These are phyloP conservation scores for Mycena maculata DNA, from an alignment of 768 basidiomycete species.

Conservation along the genomic window DNA sequence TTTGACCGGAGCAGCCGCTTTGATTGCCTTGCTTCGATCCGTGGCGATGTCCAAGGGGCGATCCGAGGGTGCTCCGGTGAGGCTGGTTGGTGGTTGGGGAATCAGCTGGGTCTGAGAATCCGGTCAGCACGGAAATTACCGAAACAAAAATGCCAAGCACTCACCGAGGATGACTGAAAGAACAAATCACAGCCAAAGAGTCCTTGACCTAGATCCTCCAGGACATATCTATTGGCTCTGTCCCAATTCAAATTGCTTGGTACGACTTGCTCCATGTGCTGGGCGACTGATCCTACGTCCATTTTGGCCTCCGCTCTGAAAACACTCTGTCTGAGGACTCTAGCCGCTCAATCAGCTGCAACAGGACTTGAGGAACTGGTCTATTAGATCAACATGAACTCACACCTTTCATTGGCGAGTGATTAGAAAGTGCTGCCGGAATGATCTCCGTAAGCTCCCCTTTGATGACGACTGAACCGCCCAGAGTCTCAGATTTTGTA, in stretches of 20 bases:
- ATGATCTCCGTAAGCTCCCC: too few species aligned
- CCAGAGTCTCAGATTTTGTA: too few species aligned
- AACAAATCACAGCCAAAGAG: not conserved
- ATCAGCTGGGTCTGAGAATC: not conserved
- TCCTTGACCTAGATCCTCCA: not conserved
- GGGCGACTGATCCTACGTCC: not conserved
- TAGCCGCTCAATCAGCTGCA: too few species aligned
- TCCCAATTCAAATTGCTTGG: not conserved
- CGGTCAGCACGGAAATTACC: too few species aligned
- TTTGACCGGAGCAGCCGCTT: too few species aligned
- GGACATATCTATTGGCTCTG: not conserved
- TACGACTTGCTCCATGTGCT: not conserved
- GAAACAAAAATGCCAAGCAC: too few species aligned
- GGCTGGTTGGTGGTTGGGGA: not conserved
- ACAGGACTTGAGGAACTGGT: not conserved
- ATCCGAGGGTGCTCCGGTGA: not conserved
- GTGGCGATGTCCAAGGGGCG: constrained; percentile 2
- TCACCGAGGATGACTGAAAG: not conserved
- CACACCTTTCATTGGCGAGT: not conserved
- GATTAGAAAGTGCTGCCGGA: too few species aligned
- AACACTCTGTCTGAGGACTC: too few species aligned
- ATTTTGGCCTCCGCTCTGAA: not conserved
- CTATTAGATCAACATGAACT: too few species aligned
- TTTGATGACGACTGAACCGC: too few species aligned
- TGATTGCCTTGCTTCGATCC: too few species aligned